Evolutionary conservation across 2,329 filamentous ascomycete genomes (phyloP), one percentile per base, ranked within the genome.

Genomic region (Periconia sp.): DNA sequence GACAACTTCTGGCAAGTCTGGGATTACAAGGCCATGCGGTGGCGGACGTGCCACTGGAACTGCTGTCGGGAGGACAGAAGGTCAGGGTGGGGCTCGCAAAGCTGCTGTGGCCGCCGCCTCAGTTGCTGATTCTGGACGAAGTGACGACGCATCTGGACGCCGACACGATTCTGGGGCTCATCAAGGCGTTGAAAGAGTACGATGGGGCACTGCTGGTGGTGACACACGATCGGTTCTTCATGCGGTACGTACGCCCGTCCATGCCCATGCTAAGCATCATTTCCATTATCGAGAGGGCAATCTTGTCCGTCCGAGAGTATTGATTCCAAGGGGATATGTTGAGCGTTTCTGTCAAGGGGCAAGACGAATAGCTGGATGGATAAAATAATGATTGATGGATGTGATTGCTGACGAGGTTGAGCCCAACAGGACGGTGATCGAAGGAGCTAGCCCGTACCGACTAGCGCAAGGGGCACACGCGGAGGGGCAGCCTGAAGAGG

Each of bases 91-190:
- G 87, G 55, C 76, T 93, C 47, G 88, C 88, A 1, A 81, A 84
- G 45, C 74, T 92, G n/a, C 75, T 93, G 35, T 87, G 86, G 81
- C 77, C 76, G 41, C 78, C 82, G 3, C 89, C 89, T 18, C 89
- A 92, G 59, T 82, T 90, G 52, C 79, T 93, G 2, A 81, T 93
- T 6, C 81, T 93, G 8, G 90, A 93, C 68, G 91, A 91, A 70
- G 87, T 91, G 20, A 94, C 90, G 7, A 93, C 91, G 1, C 91
- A 96, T 76, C 79, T 95, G 41, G 91, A 95, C 69, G 90, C 89
- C 57, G 85, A 94, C 73, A 93, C 89, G 0, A 89, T 93, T 20
- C 82, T 84, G 8, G 89, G 88, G 1, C 74, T 95, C 50, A 81
- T 88, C 1, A 79, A 83, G 20, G 88, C 87, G 2, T 70, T 95